Evolutionary conservation across 306 rosid species (phyloP), one percentile per base, ranked within the genome.

Genomic region (Casuarina equisetifolia): DNA sequence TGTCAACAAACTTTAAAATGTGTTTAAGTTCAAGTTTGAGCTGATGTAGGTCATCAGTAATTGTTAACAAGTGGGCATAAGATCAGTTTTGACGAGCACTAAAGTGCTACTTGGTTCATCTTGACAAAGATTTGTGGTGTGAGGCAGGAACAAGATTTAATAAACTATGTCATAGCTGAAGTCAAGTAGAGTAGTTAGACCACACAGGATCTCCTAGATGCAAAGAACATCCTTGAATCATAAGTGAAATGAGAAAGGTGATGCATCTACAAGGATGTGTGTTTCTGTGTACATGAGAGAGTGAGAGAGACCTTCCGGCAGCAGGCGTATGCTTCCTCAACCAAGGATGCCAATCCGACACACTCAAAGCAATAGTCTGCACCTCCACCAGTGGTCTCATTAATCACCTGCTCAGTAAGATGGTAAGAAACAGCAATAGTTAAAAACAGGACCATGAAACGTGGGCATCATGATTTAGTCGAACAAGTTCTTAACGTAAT

Each of bases 341-440:
- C 90, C 85, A 92, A 83, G 39, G 92, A 86, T 68, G 93, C 83
- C 77, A 70, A 70, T 63, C 98, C 97, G 73, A 90, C 97, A 72
- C 93, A 92, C 84, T 94, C 97, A 44, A 89, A 92, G 82, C 98
- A 94, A 82, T 83, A 89, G 85, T 92, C 97, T 38, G 95, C 93
- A 40, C 95, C 98, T 5, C 88, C 97, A 16, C 58, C 88, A 68
- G 93, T 92, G 80, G 89, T 88, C 71, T 90, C 92, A 25, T 9
- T 79, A 70, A 92, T 84, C 61, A 82, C 67, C 97, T 91, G 87
- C 36, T 61, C 68, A 20, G 77, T 70, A 72, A 48, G 11, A 48
- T 51, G 40, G 79, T 8, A n/a, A 32, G 5, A 20, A 51, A 52
- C 51, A 4, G 35, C 43, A 25, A 50, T 61, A 13, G 42, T 13